These are phyloP conservation scores for Aspergillus hancockii DNA, from an alignment of 495 filamentous ascomycete genomes.

Conservation along the genomic window DNA sequence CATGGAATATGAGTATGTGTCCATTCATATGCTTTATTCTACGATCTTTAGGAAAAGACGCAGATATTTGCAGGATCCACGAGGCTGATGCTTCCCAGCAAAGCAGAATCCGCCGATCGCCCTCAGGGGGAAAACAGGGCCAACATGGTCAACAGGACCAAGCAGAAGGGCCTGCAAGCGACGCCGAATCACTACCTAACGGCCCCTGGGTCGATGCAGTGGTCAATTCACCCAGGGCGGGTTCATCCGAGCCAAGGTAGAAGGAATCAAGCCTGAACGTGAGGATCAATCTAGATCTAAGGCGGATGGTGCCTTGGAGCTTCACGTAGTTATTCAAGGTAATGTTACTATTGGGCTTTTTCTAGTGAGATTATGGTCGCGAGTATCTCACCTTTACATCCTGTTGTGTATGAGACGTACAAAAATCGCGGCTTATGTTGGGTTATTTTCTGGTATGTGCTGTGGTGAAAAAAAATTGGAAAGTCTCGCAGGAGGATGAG, in stretches of 20 bases:
- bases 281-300: slow-evolving; percentile 15
- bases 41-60: background rate
- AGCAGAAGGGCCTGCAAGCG: background rate
- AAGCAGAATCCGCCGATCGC: background rate
- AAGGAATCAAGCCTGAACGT: slow-evolving; percentile 16
- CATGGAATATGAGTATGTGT: too few species aligned
- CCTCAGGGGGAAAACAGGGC: background rate
- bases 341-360: slow-evolving; percentile 16
- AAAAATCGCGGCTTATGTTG: too few species aligned
- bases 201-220: slow-evolving; percentile 12
- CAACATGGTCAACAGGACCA: background rate
- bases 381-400: too few species aligned
- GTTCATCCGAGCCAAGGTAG: background rate
- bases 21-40: too few species aligned
- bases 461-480: too few species aligned
- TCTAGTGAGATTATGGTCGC: too few species aligned
- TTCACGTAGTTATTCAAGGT: slow-evolving; percentile 16
- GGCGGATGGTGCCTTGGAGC: slow-evolving; percentile 15
- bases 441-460: too few species aligned
- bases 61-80: background rate
- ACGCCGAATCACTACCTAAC: background rate
- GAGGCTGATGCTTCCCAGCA: background rate
- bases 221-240: slow-evolving; percentile 8
- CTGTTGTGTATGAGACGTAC: too few species aligned
- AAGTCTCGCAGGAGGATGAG: too few species aligned